phyloP scores from a whole-genome alignment of 2,329 filamentous ascomycete genomes.

The Dichotomopilus funicola region DNA sequence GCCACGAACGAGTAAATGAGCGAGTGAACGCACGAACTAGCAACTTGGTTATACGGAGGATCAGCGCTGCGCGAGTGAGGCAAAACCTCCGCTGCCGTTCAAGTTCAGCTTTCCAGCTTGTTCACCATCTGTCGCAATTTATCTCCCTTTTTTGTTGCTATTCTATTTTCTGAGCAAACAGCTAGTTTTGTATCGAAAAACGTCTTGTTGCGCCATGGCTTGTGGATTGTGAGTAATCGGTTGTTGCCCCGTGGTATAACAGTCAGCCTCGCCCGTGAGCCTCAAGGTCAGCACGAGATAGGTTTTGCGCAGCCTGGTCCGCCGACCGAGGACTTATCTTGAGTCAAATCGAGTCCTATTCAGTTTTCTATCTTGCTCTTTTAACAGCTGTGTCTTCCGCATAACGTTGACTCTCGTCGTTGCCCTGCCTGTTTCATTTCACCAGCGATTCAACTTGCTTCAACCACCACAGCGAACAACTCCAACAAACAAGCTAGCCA shows the following conservation, averaged over 20 bases:
- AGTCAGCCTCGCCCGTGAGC: neutral
- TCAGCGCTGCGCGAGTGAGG: slow-evolving; percentile 11
- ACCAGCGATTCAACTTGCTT: no score
- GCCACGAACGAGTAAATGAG: no score
- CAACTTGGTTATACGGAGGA: neutral
- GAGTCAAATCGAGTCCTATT: neutral
- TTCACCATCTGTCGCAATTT: neutral
- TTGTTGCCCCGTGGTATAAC: neutral
- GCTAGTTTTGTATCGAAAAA: no score
- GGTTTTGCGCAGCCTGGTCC: neutral
- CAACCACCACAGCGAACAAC: no score
- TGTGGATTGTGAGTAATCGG: slow-evolving; percentile 2
- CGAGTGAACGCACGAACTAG: neutral
- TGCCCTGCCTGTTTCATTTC: no score
- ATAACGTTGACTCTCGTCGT: no score
- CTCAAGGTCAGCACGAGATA: neutral
- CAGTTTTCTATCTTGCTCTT: no score
- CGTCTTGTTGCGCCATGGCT: no score
- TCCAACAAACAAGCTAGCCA: no score
- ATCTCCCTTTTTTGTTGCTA: neutral
- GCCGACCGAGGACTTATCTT: neutral
- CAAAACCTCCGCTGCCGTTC: slow-evolving; percentile 7
- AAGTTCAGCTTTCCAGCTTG: slow-evolving; percentile 12
- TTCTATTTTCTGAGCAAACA: no score
- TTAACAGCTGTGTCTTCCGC: no score